Evolutionary conservation across 495 filamentous ascomycete species (phyloP), one percentile per base, ranked within the genome.

Genomic region (Podospora tetraspora): DNA sequence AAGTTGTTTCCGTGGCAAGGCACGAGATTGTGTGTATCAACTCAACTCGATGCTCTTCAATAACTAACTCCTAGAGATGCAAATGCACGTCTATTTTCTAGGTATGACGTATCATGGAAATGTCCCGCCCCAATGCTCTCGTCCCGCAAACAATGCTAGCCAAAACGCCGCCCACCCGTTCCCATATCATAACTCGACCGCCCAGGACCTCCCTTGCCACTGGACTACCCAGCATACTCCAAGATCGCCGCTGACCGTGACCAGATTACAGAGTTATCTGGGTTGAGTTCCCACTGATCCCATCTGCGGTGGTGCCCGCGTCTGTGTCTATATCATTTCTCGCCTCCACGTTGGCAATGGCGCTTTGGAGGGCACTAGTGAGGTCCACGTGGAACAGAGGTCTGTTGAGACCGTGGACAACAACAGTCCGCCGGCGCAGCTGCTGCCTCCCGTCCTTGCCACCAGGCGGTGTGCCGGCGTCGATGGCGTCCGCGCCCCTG

Each of bases 321-420:
- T 66, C 65, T 3, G 65, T 66, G 29, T 66, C 65, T 52, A 12
- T 66, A 70, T 82, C 79, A 1, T 70, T 67, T 43, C 82, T 79
- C 52, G 79, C 81, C 81, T 90, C 83, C 9, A 88, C 87, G 71
- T 94, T 97, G 32, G 88, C 86, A 70, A 98, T 85, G 19, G 93
- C 94, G 77, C 92, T 94, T 78, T 96, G 90, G 73, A 98, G 75
- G 25, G 95, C 95, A 73, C 91, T 94, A 16, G 93, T 97, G 29
- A 99, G 77, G 76, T 99, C 95, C 66, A 96, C 87, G 73, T 99
- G 96, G 87, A 99, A 98, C 70, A 97, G 86, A 59, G 95, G 95
- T 72, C 92, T 79, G 79, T 95, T 93, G 67, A 97, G 82, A 58
- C 95, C 91, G 69, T 92, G 91, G 52, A 97, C 90, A 13, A 91